phyloP scores from a whole-genome alignment of 139 green algal species.

The Dunaliella sp. region DNA sequence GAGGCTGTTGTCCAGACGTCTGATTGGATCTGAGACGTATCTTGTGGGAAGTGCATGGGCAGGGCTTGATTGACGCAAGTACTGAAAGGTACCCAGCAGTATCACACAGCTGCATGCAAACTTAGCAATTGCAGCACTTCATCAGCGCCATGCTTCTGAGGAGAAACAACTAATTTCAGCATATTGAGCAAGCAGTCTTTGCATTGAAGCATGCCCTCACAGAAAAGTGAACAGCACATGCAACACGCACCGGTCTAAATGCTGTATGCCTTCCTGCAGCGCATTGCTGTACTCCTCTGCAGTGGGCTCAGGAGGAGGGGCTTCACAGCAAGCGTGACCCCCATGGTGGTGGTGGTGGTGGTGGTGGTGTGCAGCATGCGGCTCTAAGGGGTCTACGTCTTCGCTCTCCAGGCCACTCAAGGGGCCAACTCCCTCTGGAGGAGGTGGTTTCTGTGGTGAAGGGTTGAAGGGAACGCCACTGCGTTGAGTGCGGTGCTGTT shows the following conservation, averaged over 20 bases:
- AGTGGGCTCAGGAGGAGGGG: conserved; percentile 17
- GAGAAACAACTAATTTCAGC: too few relatives aligned
- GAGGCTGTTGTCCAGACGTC: not conserved
- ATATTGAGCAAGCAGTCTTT: not conserved
- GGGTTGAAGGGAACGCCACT: too few relatives aligned
- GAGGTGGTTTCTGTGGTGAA: not conserved
- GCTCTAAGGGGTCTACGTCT: not conserved
- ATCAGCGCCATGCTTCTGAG: too few relatives aligned
- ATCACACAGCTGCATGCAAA: not conserved
- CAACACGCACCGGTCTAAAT: not conserved
- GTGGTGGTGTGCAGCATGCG: not conserved
- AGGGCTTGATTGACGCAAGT: not conserved
- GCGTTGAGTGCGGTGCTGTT: too few relatives aligned
- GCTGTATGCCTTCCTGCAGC: conserved; percentile 17
- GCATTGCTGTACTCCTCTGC: conserved; percentile 20
- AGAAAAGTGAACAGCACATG: not conserved
- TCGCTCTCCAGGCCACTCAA: not conserved
- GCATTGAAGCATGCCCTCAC: not conserved
- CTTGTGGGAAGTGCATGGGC: not conserved
- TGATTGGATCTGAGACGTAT: not conserved
- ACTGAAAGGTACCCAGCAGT: not conserved
- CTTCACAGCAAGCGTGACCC: not conserved
- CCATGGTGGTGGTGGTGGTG: not conserved
- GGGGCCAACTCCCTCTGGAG: not conserved
- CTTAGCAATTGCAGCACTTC: not conserved